These are phyloP conservation scores for Porcisia hertigi DNA, from an alignment of 208 protist species.

Conservation along the genomic window DNA sequence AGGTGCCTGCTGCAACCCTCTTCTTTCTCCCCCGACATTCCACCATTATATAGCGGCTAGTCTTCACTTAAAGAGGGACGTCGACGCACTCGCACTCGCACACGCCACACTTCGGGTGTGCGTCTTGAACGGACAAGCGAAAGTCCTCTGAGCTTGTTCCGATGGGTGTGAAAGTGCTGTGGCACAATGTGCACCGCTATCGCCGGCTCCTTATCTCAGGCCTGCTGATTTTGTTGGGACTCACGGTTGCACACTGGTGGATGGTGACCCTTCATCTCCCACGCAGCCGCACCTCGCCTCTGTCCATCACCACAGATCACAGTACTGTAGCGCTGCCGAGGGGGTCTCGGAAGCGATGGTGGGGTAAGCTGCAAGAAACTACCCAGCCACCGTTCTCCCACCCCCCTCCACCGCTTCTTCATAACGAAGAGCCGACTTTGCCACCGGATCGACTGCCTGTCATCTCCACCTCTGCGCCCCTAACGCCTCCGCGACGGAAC, in stretches of 20 bases:
- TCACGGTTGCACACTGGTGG: slow-evolving; percentile 16
- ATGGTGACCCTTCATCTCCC: slow-evolving; percentile 9
- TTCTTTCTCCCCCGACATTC: neutral
- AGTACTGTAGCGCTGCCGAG: neutral
- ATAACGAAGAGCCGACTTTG: slow-evolving; percentile 32
- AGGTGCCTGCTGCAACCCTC: neutral
- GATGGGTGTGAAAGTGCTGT: neutral
- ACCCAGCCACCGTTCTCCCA: neutral
- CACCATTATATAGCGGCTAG: neutral
- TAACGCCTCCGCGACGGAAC: neutral
- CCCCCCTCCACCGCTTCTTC: slow-evolving; percentile 28
- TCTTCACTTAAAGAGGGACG: neutral
- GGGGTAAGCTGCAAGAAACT: neutral
- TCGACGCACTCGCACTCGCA: neutral
- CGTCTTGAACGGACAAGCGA: neutral
- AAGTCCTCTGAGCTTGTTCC: neutral
- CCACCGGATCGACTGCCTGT: slow-evolving; percentile 12
- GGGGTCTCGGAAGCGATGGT: neutral
- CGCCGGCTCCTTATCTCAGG: neutral
- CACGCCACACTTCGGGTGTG: neutral
- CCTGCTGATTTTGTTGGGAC: slow-evolving; percentile 5
- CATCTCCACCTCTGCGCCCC: slow-evolving; percentile 28
- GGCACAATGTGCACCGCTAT: neutral
- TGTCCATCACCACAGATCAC: neutral
- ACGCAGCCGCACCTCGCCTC: neutral